Conservation (phyloP, 140 eudicot species). For the Senecio squalidus region DNA sequence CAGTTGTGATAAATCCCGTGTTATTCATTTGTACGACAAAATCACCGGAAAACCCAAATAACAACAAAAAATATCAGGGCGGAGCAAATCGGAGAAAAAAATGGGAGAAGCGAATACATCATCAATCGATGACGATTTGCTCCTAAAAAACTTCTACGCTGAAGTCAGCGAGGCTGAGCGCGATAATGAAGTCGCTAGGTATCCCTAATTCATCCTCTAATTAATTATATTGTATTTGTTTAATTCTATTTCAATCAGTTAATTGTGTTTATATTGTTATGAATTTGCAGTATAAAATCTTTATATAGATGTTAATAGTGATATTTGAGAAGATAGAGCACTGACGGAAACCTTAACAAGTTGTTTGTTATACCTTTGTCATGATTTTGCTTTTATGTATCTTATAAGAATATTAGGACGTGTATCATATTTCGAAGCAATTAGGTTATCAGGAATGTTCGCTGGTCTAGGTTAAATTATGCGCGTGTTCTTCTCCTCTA, state of each 20-base stretch:
- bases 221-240: not conserved
- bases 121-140: constrained; percentile 65
- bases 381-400: not conserved
- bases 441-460: not conserved
- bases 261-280: not conserved
- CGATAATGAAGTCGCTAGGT: constrained; percentile 95
- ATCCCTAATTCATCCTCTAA: not conserved
- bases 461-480: not conserved
- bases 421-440: not conserved
- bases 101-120: constrained; percentile 70
- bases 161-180: constrained; percentile 98
- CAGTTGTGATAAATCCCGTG: too few relatives aligned
- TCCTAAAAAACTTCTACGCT: constrained; percentile 77
- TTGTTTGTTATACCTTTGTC: not conserved
- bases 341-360: constrained; percentile 13
- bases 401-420: not conserved
- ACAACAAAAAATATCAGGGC: not conserved
- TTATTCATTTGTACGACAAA: too few relatives aligned
- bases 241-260: not conserved
- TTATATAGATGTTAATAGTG: too few relatives aligned
- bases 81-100: constrained; percentile 27
- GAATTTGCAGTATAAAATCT: too few relatives aligned
- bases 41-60: constrained; percentile 7
- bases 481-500: not conserved
- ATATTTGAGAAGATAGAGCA: not conserved